These are phyloP conservation scores for Puccinia sorghi DNA, from an alignment of 1,284 basidiomycete species.

Conservation along the genomic window DNA sequence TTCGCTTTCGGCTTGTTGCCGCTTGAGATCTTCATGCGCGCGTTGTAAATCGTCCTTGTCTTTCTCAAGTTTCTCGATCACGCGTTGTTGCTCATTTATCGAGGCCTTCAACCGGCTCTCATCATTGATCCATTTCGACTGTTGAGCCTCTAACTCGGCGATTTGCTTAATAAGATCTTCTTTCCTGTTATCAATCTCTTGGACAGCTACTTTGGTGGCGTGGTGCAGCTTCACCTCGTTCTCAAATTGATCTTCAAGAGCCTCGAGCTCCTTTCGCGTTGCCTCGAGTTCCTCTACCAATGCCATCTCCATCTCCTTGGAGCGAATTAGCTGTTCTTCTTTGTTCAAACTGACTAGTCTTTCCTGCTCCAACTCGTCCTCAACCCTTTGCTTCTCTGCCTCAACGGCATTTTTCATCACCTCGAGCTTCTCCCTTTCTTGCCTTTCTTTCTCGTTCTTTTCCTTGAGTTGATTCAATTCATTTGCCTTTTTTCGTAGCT, in stretches of 20 bases:
- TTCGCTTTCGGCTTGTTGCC: conserved; percentile 71
- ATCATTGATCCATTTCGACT: conserved; percentile 40
- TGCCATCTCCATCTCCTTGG: conserved; percentile 78
- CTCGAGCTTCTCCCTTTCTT: conserved; percentile 75
- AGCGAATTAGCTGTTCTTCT: conserved; percentile 77
- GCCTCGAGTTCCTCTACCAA: conserved; percentile 76
- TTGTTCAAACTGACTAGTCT: conserved; percentile 78
- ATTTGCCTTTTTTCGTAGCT: conserved; percentile 81
- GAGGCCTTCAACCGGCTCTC: conserved; percentile 50
- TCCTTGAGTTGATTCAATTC: conserved; percentile 81
- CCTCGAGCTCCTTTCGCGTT: conserved; percentile 68
- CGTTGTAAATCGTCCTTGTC: conserved; percentile 51
- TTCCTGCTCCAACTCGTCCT: conserved; percentile 79
- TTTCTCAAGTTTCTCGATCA: conserved; percentile 52
- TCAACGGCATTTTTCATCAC: conserved; percentile 75
- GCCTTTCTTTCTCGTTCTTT: conserved; percentile 77
- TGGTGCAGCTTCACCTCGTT: conserved; percentile 65
- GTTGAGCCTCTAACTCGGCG: conserved; percentile 52
- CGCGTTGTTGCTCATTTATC: conserved; percentile 49
- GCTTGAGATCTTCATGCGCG: conserved; percentile 72
- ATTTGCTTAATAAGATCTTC: conserved; percentile 52
- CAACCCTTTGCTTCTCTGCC: conserved; percentile 76
- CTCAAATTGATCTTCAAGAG: conserved; percentile 81
- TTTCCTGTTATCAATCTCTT: conserved; percentile 47
- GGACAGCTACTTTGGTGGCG: conserved; percentile 61